phyloP scores from a whole-genome alignment of 495 filamentous ascomycete species.

The Neurospora sp. region DNA sequence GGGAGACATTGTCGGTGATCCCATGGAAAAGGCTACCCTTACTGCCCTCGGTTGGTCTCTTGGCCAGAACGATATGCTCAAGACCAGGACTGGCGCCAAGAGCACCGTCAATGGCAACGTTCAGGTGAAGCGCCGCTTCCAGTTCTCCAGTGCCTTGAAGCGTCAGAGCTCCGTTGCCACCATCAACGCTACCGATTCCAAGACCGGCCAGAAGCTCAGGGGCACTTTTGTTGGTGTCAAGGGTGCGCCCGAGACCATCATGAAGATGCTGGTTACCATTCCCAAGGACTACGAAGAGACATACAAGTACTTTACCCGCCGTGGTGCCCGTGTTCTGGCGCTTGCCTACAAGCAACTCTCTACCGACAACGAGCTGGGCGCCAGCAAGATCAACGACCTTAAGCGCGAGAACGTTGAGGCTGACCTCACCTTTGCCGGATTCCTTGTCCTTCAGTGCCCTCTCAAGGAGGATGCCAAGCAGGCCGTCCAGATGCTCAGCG shows the following conservation, averaged over 20 bases:
- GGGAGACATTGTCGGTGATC: conserved; percentile 93
- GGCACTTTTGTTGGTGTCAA: conserved; percentile 91
- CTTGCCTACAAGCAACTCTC: conserved; percentile 89
- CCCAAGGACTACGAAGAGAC: conserved; percentile 94
- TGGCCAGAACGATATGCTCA: conserved; percentile 77
- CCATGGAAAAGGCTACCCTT: conserved; percentile 97
- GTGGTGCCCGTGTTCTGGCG: conserved; percentile 85
- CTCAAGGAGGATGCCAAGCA: conserved; percentile 94
- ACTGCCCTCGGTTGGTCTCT: conserved; percentile 82
- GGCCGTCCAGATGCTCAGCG: conserved; percentile 92
- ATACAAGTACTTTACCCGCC: conserved; percentile 93
- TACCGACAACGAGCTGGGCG: conserved; percentile 66
- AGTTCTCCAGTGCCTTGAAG: conserved; percentile 95
- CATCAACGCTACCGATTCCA: conserved; percentile 54
- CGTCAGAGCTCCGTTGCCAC: conserved; percentile 90
- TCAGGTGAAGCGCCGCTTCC: conserved; percentile 92
- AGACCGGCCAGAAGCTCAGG: conserved; percentile 59
- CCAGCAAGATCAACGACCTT: conserved; percentile 79
- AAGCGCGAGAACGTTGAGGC: conserved; percentile 87
- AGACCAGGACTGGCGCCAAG: conserved; percentile 33
- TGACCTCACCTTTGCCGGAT: conserved; percentile 80
- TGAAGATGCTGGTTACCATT: conserved; percentile 74
- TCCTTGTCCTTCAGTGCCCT: conserved; percentile 89
- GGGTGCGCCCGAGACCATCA: conserved; percentile 93
- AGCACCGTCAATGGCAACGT: conserved; percentile 47